Evolutionary conservation across 306 rosid genomes (phyloP), one percentile per base, ranked within the genome.

Genomic region (Mucuna pruriens): DNA sequence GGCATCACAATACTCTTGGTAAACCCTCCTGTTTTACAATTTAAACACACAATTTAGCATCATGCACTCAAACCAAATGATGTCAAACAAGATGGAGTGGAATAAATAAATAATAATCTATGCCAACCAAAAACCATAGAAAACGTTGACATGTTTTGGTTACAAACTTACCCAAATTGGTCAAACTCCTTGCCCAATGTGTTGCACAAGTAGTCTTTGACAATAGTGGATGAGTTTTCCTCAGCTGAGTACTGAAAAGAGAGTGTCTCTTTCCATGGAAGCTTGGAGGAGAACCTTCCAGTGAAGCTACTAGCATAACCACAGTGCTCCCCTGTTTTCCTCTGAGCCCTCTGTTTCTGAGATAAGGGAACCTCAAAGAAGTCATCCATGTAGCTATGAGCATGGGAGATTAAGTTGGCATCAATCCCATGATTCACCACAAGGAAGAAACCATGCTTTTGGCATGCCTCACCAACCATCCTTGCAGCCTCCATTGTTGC

Each of bases 271-370:
- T 96, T 96, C 99, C 98, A 96, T 0, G 98, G 99, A 38, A 96
- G 92, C 68, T 96, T 96, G 6, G 97, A 88, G 2, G 93, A 92
- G 83, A 96, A 96, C 9, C 98, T 89, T 19, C 94, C 91, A 2
- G 97, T 96, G 77, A 96, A 96, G 86, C 99, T 96, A 58, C 99
- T 93, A 10, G 99, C 97, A 85, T 96, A 96, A 5, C 99, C 99
- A 71, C 93, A 94, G 86, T 86, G 92, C 44, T 96, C 98, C 25
- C 99, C 98, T 9, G 76, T 60, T 83, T 88, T 89, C 75, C 97
- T 92, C 80, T 92, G 93, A 33, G 95, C 92, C 16, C 91, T 89
- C 94, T 92, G 97, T 84, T 96, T 96, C 33, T 88, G 74, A 54
- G 83, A 66, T 75, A 96, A 89, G 25, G 98, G 97, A 63, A 86